Evolutionary conservation across 140 eudicot genomes (phyloP).

Genomic region (Cichorium intybus): DNA sequence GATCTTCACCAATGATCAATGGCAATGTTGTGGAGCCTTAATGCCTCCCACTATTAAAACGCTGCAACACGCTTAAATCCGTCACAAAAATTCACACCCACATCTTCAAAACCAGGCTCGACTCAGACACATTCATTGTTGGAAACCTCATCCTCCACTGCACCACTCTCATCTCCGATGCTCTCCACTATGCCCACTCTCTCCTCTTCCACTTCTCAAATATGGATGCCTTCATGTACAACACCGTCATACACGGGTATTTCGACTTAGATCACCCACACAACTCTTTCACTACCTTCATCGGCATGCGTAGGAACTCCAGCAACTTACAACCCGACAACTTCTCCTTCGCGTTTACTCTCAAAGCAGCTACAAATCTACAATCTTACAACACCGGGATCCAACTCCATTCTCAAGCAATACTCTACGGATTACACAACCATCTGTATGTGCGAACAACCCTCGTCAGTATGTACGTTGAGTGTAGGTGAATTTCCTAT

Average conservation of each 20-base stretch:
- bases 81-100: conserved; percentile 60
- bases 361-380: conserved; percentile 60
- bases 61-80: conserved; percentile 51
- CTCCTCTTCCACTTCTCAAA: conserved; percentile 41
- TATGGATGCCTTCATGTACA: conserved; percentile 73
- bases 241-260: conserved; percentile 68
- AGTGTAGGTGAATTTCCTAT: conserved; percentile 43
- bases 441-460: conserved; percentile 73
- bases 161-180: conserved; percentile 38
- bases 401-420: conserved; percentile 57
- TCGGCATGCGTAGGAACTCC: conserved; percentile 41
- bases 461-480: conserved; percentile 60
- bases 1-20: conserved; percentile 11
- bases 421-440: conserved; percentile 42
- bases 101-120: conserved; percentile 41
- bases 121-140: conserved; percentile 38
- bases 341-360: conserved; percentile 57
- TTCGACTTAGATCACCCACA: conserved; percentile 51
- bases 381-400: conserved; percentile 36
- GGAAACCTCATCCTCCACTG: conserved; percentile 63
- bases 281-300: conserved; percentile 38
- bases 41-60: conserved; percentile 39
- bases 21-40: conserved; percentile 27
- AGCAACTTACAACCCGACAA: conserved; percentile 41
- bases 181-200: conserved; percentile 47